Evolutionary conservation across 768 basidiomycete genomes (phyloP).

Genomic region (Auricularia cornea): DNA sequence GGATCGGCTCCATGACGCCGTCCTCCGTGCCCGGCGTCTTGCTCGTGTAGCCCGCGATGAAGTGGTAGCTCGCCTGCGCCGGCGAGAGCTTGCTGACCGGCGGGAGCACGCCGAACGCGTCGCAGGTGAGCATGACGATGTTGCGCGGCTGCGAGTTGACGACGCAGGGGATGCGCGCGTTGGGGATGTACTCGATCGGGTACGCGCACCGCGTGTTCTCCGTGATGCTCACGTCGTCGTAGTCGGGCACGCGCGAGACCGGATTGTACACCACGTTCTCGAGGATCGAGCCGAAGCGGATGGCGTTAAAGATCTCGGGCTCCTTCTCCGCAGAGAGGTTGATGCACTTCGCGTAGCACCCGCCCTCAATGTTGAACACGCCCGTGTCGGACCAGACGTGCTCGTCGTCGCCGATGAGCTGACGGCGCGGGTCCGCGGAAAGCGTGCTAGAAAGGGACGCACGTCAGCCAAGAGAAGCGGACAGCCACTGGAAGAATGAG

Average conservation of each 20-base stretch:
- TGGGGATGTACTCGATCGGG: slow-evolving; percentile 95
- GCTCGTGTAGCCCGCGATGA: slow-evolving; percentile 92
- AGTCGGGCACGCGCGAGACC: slow-evolving; percentile 72
- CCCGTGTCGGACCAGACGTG: slow-evolving; percentile 99
- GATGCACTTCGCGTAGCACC: slow-evolving; percentile 98
- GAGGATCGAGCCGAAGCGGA: slow-evolving; percentile 91
- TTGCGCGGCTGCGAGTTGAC: slow-evolving; percentile 84
- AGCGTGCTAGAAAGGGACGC: slow-evolving; percentile 54
- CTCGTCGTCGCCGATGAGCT: slow-evolving; percentile 97
- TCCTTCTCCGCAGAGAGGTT: slow-evolving; percentile 97
- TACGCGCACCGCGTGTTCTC: slow-evolving; percentile 99
- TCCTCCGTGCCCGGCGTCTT: slow-evolving; percentile 99
- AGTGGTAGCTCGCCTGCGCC: slow-evolving; percentile 95
- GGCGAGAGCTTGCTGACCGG: slow-evolving; percentile 89
- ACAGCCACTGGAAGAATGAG: background rate
- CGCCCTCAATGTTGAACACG: slow-evolving; percentile 99
- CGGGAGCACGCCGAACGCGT: slow-evolving; percentile 96
- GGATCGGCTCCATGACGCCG: slow-evolving; percentile 94
- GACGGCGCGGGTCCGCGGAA: slow-evolving; percentile 88
- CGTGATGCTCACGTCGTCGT: slow-evolving; percentile 93
- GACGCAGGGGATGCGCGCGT: slow-evolving; percentile 88
- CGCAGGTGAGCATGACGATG: slow-evolving; percentile 96
- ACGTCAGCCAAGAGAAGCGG: background rate
- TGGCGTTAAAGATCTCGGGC: slow-evolving; percentile 94
- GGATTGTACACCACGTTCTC: slow-evolving; percentile 99